phyloP scores from a whole-genome alignment of 2,329 filamentous ascomycete genomes.

The Leptosphaerulina australis region DNA sequence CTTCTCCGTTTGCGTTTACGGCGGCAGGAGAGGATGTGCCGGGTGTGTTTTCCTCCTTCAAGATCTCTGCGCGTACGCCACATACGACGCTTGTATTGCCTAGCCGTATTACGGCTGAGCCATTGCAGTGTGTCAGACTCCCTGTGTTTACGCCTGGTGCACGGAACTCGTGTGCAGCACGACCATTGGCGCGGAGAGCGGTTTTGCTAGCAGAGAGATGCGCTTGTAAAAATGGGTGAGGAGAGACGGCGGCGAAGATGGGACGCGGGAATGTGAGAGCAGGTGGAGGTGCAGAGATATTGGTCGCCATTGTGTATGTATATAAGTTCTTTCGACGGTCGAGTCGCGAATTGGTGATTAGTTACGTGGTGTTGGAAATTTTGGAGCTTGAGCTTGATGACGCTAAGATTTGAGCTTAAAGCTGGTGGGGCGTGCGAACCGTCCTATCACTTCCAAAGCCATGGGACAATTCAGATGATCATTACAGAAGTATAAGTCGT shows the following conservation, averaged over 20 bases:
- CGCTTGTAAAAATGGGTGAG: slow-evolving; percentile 85
- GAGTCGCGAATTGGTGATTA: neutral
- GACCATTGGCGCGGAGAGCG: slow-evolving; percentile 80
- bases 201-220: slow-evolving; percentile 72
- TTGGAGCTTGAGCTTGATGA: slow-evolving; percentile 31
- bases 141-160: slow-evolving; percentile 78
- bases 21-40: slow-evolving; percentile 56
- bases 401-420: slow-evolving; percentile 30
- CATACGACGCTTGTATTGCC: slow-evolving; percentile 96
- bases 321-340: slow-evolving; percentile 1
- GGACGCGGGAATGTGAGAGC: slow-evolving; percentile 63
- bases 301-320: slow-evolving; percentile 31
- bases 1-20: slow-evolving; percentile 2
- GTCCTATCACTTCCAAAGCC: neutral
- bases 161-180: slow-evolving; percentile 71
- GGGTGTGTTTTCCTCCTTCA: slow-evolving; percentile 75
- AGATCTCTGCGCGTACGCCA: slow-evolving; percentile 84
- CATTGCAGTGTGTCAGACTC: slow-evolving; percentile 86
- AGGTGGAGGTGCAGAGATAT: slow-evolving; percentile 25
- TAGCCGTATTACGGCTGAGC: slow-evolving; percentile 83
- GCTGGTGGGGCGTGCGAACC: slow-evolving; percentile 21
- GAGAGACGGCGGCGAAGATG: slow-evolving; percentile 87
- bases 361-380: slow-evolving; percentile 29
- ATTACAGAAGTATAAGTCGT: neutral
- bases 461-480: neutral